Evolutionary conservation across 2,329 filamentous ascomycete genomes (phyloP).

Genomic region (Exophiala viscosa): DNA sequence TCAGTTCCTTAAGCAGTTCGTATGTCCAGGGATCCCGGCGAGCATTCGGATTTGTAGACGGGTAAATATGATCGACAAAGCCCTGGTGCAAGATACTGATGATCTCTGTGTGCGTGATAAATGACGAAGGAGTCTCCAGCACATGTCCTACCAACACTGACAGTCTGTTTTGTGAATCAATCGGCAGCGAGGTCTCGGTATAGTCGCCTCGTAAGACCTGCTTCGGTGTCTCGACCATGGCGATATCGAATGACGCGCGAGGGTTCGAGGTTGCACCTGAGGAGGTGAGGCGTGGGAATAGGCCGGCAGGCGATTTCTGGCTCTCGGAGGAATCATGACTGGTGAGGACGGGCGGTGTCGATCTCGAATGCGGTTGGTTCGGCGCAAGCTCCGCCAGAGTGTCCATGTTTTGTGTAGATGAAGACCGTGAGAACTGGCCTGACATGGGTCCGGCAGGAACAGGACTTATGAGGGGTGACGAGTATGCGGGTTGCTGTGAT

Average conservation of each 20-base stretch:
- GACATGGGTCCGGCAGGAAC: slow-evolving; percentile 37
- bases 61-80: slow-evolving; percentile 46
- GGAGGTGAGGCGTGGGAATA: slow-evolving; percentile 16
- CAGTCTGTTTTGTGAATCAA: slow-evolving; percentile 40
- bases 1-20: slow-evolving; percentile 46
- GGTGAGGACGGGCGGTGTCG: slow-evolving; percentile 38
- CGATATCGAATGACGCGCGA: slow-evolving; percentile 43
- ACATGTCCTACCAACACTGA: slow-evolving; percentile 41
- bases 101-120: slow-evolving; percentile 46
- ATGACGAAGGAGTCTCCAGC: slow-evolving; percentile 45
- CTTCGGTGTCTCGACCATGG: slow-evolving; percentile 42
- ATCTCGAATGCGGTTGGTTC: slow-evolving; percentile 41
- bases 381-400: slow-evolving; percentile 47
- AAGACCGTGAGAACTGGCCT: slow-evolving; percentile 36
- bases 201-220: slow-evolving; percentile 41
- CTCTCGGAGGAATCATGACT: slow-evolving; percentile 41
- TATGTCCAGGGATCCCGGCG: slow-evolving; percentile 45
- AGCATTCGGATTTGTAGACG: slow-evolving; percentile 40
- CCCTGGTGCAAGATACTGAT: slow-evolving; percentile 46
- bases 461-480: slow-evolving; percentile 37
- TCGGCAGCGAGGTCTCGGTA: slow-evolving; percentile 39
- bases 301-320: slow-evolving; percentile 29
- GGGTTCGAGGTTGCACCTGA: slow-evolving; percentile 25
- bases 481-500: slow-evolving; percentile 36
- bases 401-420: slow-evolving; percentile 48